These are phyloP conservation scores for Pisolithus orientalis DNA, from an alignment of 768 basidiomycete species.

Conservation along the genomic window DNA sequence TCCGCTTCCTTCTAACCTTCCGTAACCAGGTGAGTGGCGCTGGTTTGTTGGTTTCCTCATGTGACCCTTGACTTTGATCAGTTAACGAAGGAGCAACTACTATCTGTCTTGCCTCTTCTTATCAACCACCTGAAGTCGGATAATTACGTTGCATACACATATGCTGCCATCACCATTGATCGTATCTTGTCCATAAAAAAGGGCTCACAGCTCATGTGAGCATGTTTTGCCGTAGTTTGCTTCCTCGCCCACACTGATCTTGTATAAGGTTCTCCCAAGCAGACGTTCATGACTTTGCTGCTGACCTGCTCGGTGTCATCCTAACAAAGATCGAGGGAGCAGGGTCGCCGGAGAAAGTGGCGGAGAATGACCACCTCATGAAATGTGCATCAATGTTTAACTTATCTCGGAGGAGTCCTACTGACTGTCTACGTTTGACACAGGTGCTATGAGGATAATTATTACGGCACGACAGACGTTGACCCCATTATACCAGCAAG, in stretches of 20 bases:
- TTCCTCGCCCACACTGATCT: not conserved
- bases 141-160: constrained; percentile 92
- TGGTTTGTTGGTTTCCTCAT: not conserved
- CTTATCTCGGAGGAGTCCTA: not conserved
- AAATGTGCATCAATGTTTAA: constrained; percentile 56
- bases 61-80: constrained; percentile 20
- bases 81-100: constrained; percentile 90
- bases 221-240: constrained; percentile 4
- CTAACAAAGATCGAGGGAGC: constrained; percentile 75
- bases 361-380: constrained; percentile 98
- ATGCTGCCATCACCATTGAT: constrained; percentile 98
- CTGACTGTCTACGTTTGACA: not conserved
- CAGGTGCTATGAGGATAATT: constrained; percentile 91
- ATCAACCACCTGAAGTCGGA: constrained; percentile 73
- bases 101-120: constrained; percentile 84
- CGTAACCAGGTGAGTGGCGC: constrained; percentile 70
- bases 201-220: constrained; percentile 66
- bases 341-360: constrained; percentile 82
- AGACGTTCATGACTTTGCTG: constrained; percentile 82
- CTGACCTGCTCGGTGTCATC: constrained; percentile 62
- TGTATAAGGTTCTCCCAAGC: constrained; percentile 73
- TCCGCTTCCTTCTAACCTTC: constrained; percentile 92
- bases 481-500: constrained; percentile 56
- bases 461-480: constrained; percentile 81
- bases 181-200: constrained; percentile 88